phyloP scores from a whole-genome alignment of 169 alveolate species.

The Cryptosporidium sp. region DNA sequence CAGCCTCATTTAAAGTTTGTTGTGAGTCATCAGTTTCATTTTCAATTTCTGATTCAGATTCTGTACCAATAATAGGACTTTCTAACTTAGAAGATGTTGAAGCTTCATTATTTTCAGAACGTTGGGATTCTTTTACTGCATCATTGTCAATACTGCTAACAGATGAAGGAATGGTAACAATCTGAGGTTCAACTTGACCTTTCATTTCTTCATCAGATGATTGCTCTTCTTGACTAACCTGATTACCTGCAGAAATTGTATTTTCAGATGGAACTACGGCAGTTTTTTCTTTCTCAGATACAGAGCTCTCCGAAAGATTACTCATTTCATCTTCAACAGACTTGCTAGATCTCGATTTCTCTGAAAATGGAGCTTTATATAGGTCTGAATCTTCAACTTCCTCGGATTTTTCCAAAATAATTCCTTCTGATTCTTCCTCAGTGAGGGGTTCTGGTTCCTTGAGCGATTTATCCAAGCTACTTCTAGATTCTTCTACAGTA shows the following conservation, averaged over 20 bases:
- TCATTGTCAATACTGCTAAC: not conserved
- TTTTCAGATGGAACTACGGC: not conserved
- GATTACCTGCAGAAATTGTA: not conserved
- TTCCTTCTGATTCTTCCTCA: not conserved
- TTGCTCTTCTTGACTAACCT: not conserved
- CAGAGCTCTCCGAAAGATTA: not conserved
- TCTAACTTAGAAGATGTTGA: constrained; percentile 3
- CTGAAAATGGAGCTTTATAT: not conserved
- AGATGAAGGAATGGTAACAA: not conserved
- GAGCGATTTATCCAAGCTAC: not conserved
- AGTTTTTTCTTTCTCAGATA: not conserved
- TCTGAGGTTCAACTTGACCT: not conserved
- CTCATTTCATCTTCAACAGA: not conserved
- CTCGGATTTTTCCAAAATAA: not conserved
- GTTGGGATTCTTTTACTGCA: not conserved
- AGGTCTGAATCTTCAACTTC: not conserved
- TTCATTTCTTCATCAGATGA: not conserved
- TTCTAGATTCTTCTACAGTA: not conserved
- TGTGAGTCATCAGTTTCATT: not conserved
- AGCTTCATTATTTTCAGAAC: not conserved
- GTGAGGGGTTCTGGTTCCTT: not conserved
- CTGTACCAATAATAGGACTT: constrained; percentile 2
- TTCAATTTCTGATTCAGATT: constrained; percentile 9
- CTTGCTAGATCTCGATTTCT: not conserved
- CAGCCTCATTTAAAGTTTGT: not conserved